Base-by-base conservation (phyloP, 148 eudicot genomes). In the Beta vulgaris region DNA sequence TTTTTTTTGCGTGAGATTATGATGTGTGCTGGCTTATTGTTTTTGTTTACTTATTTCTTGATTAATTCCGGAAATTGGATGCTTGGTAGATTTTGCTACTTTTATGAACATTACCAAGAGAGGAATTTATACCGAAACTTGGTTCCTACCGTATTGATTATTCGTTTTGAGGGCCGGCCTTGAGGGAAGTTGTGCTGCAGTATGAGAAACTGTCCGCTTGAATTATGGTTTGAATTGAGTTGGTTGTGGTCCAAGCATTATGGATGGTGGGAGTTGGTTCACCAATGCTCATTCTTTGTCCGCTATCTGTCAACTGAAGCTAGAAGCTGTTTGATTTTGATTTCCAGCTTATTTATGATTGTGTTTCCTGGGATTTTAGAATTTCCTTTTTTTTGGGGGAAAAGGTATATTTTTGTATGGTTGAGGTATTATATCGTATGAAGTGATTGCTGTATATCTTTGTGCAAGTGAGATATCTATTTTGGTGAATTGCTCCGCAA, bases 311-410 rank as follows among this genome's bases (percentile, higher is more conserved):
- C 13, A 19, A 28, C 49, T 51, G 55, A 66, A 9, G 51, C n/a
- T 32, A 35, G 40, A 13, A 67, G 14, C 29, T 31, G 57, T 18
- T 13, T 31, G 3, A 29, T 61, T 66, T 68, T 25, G 57, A 7
- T 79, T 73, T 78, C 40, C 46, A 23, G 49, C 71, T 36, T 49
- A 37, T 3, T 34, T 49, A 61, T 48, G 62, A 42, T 63, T 15
- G 18, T 35, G 32, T 9, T n/a, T 64, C 10, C 3, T 1, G 21
- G 2, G 28, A 1, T 34, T 3, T 16, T 14, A 13, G 4, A 32
- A 2, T 11, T 43, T 53, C 28, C 4, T n/a, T n/a, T n/a, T 44
- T 40, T 26, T n/a, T n/a, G 42, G 53, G 19, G 26, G n/a, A 37
- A 34, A 19, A 23, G n/a, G n/a, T n/a, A n/a, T n/a, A 6, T 48